These are phyloP conservation scores for Leccinum longicurvipes DNA, from an alignment of 768 basidiomycete species.

Conservation along the genomic window DNA sequence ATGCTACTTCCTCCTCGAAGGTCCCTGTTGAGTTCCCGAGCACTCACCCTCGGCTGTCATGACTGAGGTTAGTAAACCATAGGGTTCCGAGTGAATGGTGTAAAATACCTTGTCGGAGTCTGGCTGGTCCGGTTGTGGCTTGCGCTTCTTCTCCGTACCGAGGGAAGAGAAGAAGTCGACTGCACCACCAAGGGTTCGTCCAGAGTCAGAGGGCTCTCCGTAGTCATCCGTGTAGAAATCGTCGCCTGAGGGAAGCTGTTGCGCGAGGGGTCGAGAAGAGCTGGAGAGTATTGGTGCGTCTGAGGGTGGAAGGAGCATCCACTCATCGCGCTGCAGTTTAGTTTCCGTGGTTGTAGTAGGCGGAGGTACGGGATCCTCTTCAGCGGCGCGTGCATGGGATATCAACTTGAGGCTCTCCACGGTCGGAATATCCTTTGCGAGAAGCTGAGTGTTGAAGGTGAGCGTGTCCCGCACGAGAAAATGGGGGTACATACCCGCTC, in stretches of 20 bases:
- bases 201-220: constrained; percentile 44
- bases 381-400: constrained; percentile 51
- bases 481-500: constrained; percentile 53
- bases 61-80: constrained; percentile 6
- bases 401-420: constrained; percentile 66
- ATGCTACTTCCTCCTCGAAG: constrained; percentile 44
- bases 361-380: constrained; percentile 48
- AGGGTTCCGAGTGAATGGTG: not conserved
- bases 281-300: constrained; percentile 27
- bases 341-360: constrained; percentile 44
- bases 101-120: constrained; percentile 67
- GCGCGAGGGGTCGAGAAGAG: constrained; percentile 31
- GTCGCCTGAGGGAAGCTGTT: constrained; percentile 31
- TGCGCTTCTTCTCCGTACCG: constrained; percentile 76
- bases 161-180: constrained; percentile 90
- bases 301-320: constrained; percentile 71
- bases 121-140: constrained; percentile 52
- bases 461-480: not conserved
- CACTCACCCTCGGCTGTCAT: constrained; percentile 55
- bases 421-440: constrained; percentile 75
- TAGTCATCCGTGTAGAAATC: constrained; percentile 66
- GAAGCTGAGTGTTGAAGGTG: constrained; percentile 39
- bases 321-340: constrained; percentile 69
- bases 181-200: constrained; percentile 51
- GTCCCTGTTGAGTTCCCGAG: constrained; percentile 60